Evolutionary conservation across 257 asterid species (phyloP), one percentile per base, ranked within the genome.

Genomic region (Gynochthodes officinalis): DNA sequence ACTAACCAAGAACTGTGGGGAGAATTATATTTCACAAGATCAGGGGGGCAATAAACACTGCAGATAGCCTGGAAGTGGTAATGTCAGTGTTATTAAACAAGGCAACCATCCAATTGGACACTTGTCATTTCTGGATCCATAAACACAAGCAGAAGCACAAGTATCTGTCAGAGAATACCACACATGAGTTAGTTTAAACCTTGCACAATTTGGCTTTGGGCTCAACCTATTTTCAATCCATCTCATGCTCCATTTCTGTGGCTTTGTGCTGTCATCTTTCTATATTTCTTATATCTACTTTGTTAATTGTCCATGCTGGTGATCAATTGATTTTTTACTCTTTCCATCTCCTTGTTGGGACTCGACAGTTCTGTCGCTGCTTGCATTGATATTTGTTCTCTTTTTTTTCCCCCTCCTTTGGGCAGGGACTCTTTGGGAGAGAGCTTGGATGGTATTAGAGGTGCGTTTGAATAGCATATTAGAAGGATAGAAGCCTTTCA

Each of bases 401-500:
- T 74, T 33, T 42, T 46, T n/a, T n/a, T n/a, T n/a, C n/a, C n/a
- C n/a, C n/a, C 80, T 32, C 37, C 35, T 37, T 30, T 70, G 79
- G 70, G 82, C 92, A 93, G 98, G 85, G 81, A 61, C 16, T 93
- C 97, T 46, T 87, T 91, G n/a, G 98, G 98, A 76, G 94, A 93
- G 82, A 89, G 95, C 81, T 80, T 93, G 78, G 97, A 91, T 10
- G 96, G 87, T 39, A 76, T 93, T 46, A 83, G 69, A 81, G 98
- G 96, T 62, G 78, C 93, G 48, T 89, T 86, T 18, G 79, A 79
- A 39, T 83, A 82, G 68, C 33, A 54, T 43, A 12, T 14, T 16
- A 0, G 25, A n/a, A 5, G 9, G 44, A 7, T 16, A 40, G n/a
- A 37, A 70, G 55, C 19, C 4, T 25, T 62, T 43, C 21, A 28